Evolutionary conservation across 768 basidiomycete genomes (phyloP), one percentile per base, ranked within the genome.

Genomic region (Suillus alpinus): DNA sequence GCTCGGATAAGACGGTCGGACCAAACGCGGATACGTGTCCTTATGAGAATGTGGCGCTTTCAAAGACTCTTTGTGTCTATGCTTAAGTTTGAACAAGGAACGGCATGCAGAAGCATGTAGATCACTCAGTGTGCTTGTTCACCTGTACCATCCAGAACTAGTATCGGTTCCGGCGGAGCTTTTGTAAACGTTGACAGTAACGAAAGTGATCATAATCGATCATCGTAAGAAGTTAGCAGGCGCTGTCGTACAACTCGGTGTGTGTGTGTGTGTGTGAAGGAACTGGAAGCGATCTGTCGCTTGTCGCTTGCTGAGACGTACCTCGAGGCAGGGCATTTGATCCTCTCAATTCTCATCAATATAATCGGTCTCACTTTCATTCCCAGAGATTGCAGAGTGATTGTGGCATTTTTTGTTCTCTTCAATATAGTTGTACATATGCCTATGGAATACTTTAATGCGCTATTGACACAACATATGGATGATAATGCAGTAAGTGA

Each of bases 391-490:
- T 66, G 58, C 69, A 66, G 66, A 49, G 18, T 18, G 49, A 50
- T 50, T 68, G 74, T 62, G 71, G 66, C 65, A 71, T 62, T 62
- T 69, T 64, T 65, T 67, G 63, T 62, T 72, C 66, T 72, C 66
- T 66, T 65, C 29, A 67, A 13, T 37, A 57, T 73, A 65, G 3
- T 64, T 65, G 71, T 75, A 75, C 73, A 73, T 65, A 74, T 73
- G 74, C 74, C 67, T 66, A 71, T 65, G 64, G 62, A 40, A 67
- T 62, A 59, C 62, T 64, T 67, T 71, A 75, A 73, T 60, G 72
- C 73, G 62, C 67, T 73, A 73, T 75, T 67, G 72, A 74, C 68
- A 73, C 72, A 73, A 75, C 74, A 73, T 74, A 40, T 58, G 53
- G 53, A 69, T 63, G 59, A 26, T 65, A 36, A 75, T 72, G 72